Base-by-base conservation (phyloP, 139 green algal genomes). In the Ettlia oleoabundans region DNA sequence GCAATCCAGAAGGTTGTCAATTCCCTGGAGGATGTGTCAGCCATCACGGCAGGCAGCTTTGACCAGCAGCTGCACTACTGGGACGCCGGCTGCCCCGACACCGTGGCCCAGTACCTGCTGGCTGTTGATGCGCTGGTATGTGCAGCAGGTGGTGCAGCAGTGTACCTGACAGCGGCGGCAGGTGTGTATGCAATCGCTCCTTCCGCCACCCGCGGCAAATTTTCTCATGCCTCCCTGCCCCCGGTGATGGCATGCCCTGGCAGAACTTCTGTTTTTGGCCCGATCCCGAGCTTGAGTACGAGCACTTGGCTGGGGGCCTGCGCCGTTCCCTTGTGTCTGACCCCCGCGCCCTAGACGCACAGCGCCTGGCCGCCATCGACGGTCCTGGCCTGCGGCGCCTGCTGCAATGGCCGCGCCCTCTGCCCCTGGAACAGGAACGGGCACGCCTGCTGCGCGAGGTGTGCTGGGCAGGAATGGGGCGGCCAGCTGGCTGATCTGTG, bases 251-350 rank as follows among this genome's bases (percentile, higher is more conserved):
- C n/a, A n/a, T n/a, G n/a, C n/a, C n/a, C n/a, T n/a, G n/a, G n/a
- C n/a, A n/a, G n/a, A 99, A 99, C 86, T 99, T 98, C 82, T 99
- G 96, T 88, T 99, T 99, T 89, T 99, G 96, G 96, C 95, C 92
- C 0, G 92, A 95, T 68, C 69, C 65, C 0, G 92, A 90, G 21
- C 87, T 99, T n/a, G 90, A 98, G 89, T 99, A 99, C 76, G 93
- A 96, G 63, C 86, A 98, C 81, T 75, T 98, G 19, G 91, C 95
- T 2, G 55, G 79, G 0, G 95, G 96, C 13, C 28, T 98, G 61
- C 80, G 92, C 88, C 84, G 67, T 1, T 81, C 89, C 2, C 43
- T 97, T 52, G 51, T 86, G 52, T 32, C 26, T 4, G 92, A 97
- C 80, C 47, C 86, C 0, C 22, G 65, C 21, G 87, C 76, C 2